Percentiles rank a stretch among this genome's conserved stretches.
Evolutionary conservation across 75 land plant species (phyloP).

Genomic region (Cryptomeria japonica): DNA sequence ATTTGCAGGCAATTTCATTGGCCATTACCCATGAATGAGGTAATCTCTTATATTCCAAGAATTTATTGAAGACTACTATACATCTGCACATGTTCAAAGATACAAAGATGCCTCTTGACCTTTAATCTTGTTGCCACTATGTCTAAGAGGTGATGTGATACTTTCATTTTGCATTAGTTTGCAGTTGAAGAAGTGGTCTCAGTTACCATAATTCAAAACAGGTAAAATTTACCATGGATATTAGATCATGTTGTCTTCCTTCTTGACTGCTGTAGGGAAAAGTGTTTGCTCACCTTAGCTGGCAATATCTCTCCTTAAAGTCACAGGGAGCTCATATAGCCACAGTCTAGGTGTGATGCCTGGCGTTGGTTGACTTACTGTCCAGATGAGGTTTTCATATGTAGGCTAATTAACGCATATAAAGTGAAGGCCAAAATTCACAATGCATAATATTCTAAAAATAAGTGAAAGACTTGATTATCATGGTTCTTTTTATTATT

Average conservation of each 20-base stretch:
- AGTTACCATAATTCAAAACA: background rate
- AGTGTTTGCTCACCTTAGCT: background rate
- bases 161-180: background rate
- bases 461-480: background rate
- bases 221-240: background rate
- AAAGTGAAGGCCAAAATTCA: background rate
- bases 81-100: background rate
- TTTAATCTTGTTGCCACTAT: background rate
- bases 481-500: background rate
- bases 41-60: background rate
- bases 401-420: background rate
- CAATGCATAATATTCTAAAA: background rate
- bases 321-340: background rate
- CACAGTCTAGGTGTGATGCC: background rate
- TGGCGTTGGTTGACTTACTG: background rate
- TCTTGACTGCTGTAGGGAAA: background rate
- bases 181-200: background rate
- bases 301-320: background rate
- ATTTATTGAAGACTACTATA: background rate
- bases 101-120: background rate
- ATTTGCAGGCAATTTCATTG: background rate
- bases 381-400: background rate
- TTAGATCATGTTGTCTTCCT: background rate
- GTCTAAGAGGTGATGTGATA: background rate
- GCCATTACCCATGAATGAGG: background rate